Percentiles rank a stretch among this genome's conserved stretches.
Conservation (phyloP, 371 early-diverging fungal genomes). For the Saksenaea vasiformis region DNA sequence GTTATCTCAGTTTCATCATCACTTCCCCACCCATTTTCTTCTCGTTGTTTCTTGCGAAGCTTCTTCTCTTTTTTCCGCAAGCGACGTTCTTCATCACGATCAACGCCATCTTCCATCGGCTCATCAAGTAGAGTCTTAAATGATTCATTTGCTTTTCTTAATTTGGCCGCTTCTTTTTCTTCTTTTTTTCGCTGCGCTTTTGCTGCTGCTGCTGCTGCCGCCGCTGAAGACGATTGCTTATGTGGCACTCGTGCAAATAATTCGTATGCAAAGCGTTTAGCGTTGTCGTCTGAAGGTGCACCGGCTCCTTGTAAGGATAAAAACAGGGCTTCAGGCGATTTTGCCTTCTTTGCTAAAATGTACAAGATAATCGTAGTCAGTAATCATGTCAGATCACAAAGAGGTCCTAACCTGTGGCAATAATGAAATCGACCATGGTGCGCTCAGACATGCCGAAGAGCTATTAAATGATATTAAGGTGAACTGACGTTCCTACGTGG, state of each 20-base stretch:
- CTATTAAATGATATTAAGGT: slow-evolving; percentile 36
- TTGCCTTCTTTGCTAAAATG: slow-evolving; percentile 59
- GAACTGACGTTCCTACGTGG: not conserved
- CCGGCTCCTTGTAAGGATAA: slow-evolving; percentile 57
- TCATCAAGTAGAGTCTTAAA: slow-evolving; percentile 64
- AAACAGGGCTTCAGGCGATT: slow-evolving; percentile 58
- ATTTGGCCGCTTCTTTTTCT: slow-evolving; percentile 52
- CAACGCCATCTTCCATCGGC: slow-evolving; percentile 26
- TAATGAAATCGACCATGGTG: slow-evolving; percentile 73
- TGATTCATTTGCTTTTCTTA: slow-evolving; percentile 62
- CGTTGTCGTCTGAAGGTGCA: slow-evolving; percentile 53
- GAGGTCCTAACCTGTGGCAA: slow-evolving; percentile 54
- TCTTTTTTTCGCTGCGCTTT: slow-evolving; percentile 52
- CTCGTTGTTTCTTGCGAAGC: slow-evolving; percentile 56
- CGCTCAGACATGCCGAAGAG: slow-evolving; percentile 72
- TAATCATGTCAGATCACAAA: not conserved
- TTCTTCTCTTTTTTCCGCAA: slow-evolving; percentile 52
- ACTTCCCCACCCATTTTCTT: slow-evolving; percentile 59
- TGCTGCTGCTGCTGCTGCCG: slow-evolving; percentile 32
- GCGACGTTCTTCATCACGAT: slow-evolving; percentile 27
- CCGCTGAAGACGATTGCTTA: slow-evolving; percentile 23
- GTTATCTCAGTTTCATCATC: slow-evolving; percentile 57
- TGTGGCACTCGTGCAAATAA: slow-evolving; percentile 65
- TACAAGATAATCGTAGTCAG: not conserved
- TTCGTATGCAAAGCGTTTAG: slow-evolving; percentile 65